Evolutionary conservation across 495 filamentous ascomycete genomes (phyloP).

Genomic region (Pseudomonodictys pantanalensis): DNA sequence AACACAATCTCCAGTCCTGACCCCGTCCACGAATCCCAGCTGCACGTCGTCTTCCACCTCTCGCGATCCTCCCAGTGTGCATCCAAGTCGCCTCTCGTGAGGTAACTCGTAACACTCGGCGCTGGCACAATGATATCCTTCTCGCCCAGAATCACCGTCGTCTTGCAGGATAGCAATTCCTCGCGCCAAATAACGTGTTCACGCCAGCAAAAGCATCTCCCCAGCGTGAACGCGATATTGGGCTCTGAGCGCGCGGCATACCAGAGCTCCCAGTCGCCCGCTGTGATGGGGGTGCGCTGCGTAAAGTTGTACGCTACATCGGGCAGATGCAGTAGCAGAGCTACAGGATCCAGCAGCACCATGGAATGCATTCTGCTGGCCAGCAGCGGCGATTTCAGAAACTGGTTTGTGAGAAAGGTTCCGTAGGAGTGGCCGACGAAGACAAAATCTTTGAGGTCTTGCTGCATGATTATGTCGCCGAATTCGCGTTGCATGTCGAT

Average conservation of each 20-base stretch:
- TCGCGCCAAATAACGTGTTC: constrained; percentile 38
- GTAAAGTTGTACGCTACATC: constrained; percentile 39
- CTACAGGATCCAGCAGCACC: constrained; percentile 36
- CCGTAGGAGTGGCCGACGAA: constrained; percentile 38
- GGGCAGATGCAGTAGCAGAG: constrained; percentile 34
- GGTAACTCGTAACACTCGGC: constrained; percentile 1
- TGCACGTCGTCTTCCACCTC: constrained; percentile 4
- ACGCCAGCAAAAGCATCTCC: constrained; percentile 36
- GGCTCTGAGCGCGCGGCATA: constrained; percentile 35
- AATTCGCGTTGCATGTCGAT: constrained; percentile 22
- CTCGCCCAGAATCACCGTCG: constrained; percentile 10
- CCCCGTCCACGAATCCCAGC: constrained; percentile 4
- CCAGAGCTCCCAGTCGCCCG: constrained; percentile 37
- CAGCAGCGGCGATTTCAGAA: constrained; percentile 25
- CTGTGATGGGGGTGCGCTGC: constrained; percentile 1
- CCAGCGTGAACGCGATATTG: constrained; percentile 31
- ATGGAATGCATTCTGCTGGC: constrained; percentile 25
- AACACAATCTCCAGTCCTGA: constrained; percentile 10
- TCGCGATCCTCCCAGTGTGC: constrained; percentile 2
- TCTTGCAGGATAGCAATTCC: constrained; percentile 10
- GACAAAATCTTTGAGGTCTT: constrained; percentile 27
- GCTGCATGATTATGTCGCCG: constrained; percentile 29
- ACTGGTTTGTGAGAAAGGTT: constrained; percentile 30
- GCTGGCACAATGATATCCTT: constrained; percentile 15
- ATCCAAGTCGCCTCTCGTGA: constrained; percentile 4